Base-by-base conservation (phyloP, 768 basidiomycete genomes). In the Auricularia sp. region DNA sequence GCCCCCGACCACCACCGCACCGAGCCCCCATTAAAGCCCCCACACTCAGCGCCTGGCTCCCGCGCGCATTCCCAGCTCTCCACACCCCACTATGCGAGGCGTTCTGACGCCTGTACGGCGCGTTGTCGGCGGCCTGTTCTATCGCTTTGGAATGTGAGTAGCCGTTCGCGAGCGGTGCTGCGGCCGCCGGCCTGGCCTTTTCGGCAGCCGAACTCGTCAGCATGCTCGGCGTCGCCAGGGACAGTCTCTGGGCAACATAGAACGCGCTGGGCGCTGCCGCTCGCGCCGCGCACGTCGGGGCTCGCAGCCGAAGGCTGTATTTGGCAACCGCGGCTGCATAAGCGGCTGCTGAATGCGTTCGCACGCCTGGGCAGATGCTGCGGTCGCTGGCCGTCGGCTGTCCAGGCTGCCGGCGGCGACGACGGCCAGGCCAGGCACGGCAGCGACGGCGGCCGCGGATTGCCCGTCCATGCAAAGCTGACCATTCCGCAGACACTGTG, bases 141-240 rank as follows among this genome's bases (percentile, higher is more conserved):
- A 87, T 63, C 83, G 82, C 61, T 91, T 92, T 71, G 90, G 90
- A 76, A 78, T 92, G 90, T 91, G 75, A 72, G 90, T 84, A 3
- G 54, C 23, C 62, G 39, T 64, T 36, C 18, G 56, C 56, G 8
- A 29, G 29, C 29, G 29, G 29, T 29, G 29, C 29, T 29, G 29
- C 56, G 23, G 56, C 56, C 10, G 29, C 29, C 23, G 23, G 56
- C 33, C 56, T 59, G 56, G 56, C 29, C 56, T 8, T 34, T 18
- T 14, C 11, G 56, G 23, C 18, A 8, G 14, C 56, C 11, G 56
- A 21, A 33, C 18, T 23, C 56, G 47, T 51, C 47, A 5, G 47
- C 47, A 18, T 18, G 10, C 11, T 18, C 47, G 47, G 18, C 21
- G 47, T 8, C 21, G 47, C 3, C 47, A 8, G 18, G 3, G 16